A percentile compares a stretch with the other conserved stretches of the same genome.
phyloP scores from a whole-genome alignment of 352 stramenopile species.

The Pythium phragmitis region DNA sequence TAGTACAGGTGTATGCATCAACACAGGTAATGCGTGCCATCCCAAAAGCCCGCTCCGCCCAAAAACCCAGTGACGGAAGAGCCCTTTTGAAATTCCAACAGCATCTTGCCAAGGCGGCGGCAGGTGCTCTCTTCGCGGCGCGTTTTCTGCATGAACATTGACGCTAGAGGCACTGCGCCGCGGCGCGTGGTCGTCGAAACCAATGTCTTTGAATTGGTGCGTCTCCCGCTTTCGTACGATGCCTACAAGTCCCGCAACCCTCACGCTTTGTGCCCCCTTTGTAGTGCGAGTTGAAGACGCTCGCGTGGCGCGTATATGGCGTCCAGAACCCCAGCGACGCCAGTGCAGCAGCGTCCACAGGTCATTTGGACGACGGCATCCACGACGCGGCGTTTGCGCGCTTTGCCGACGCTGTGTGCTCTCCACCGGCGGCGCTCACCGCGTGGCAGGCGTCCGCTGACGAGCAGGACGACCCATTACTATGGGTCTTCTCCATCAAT shows the following conservation, averaged over 20 bases:
- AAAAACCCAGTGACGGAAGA: neutral
- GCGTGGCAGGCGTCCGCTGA: slow-evolving; percentile 12
- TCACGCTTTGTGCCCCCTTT: neutral
- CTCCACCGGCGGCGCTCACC: slow-evolving; percentile 15
- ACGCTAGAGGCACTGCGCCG: slow-evolving; percentile 1
- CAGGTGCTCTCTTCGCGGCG: neutral
- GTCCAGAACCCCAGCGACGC: neutral
- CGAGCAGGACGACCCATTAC: neutral
- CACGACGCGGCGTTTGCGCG: slow-evolving; percentile 2
- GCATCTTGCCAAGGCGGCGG: too few relatives aligned
- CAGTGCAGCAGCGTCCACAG: neutral
- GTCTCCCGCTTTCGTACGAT: neutral
- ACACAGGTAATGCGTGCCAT: neutral
- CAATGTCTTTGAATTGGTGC: slow-evolving; percentile 29
- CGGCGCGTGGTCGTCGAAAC: slow-evolving; percentile 9
- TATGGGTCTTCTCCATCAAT: slow-evolving; percentile 24
- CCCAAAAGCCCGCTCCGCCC: neutral
- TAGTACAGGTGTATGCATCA: slow-evolving; percentile 1
- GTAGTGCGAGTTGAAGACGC: slow-evolving; percentile 21
- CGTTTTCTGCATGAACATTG: slow-evolving; percentile 4
- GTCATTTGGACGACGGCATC: neutral
- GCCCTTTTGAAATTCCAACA: too few relatives aligned
- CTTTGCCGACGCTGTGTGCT: slow-evolving; percentile 6
- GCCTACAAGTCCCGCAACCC: neutral
- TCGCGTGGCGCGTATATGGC: slow-evolving; percentile 20